Evolutionary conservation across 2,329 filamentous ascomycete genomes (phyloP), one percentile per base, ranked within the genome.

Genomic region (Paecilomyces variotii): DNA sequence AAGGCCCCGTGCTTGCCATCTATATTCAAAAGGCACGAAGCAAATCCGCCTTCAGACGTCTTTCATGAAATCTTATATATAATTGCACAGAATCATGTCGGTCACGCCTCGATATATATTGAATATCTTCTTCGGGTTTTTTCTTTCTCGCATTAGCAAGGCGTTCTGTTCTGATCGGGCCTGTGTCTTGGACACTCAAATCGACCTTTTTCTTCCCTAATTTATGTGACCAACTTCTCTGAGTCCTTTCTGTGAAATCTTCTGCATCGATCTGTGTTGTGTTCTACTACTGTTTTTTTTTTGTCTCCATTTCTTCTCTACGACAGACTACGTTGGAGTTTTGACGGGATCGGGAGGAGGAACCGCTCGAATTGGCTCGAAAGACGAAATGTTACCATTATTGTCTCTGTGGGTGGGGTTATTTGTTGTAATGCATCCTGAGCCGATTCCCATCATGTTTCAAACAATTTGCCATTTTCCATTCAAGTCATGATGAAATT

Each of bases 121-220:
- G 39, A 19, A 45, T 45, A 45, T 45, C n/a, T 45, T 19, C 19
- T 34, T 34, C 19, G 19, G 19, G n/a, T 5, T 14, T 45, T 45
- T 45, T 52, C 39, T 26, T 55, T n/a, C 24, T 26, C 39, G 58
- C 60, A 60, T 62, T 60, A 58, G 59, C 54, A 58, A 56, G 60
- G 60, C 53, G 58, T 62, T 62, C 30, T 57, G 56, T 39, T 59
- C 14, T 49, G 26, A 12, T 28, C 25, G 49, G 35, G 24, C 27
- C 14, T 56, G 19, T 25, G 25, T 12, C 54, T 26, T 51, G 19
- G 27, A 30, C 25, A 14, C 12, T 24, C n/a, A 32, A 10, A 7
- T 26, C 4, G 11, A 24, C 19, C 24, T 32, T 11, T 55, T 32
- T 30, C 3, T 28, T 9, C 30, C 11, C 28, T 32, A 3, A 19